Percentiles rank a stretch among this genome's conserved stretches.
phyloP scores from a whole-genome alignment of 768 basidiomycete genomes.

The Obba rivulosa region DNA sequence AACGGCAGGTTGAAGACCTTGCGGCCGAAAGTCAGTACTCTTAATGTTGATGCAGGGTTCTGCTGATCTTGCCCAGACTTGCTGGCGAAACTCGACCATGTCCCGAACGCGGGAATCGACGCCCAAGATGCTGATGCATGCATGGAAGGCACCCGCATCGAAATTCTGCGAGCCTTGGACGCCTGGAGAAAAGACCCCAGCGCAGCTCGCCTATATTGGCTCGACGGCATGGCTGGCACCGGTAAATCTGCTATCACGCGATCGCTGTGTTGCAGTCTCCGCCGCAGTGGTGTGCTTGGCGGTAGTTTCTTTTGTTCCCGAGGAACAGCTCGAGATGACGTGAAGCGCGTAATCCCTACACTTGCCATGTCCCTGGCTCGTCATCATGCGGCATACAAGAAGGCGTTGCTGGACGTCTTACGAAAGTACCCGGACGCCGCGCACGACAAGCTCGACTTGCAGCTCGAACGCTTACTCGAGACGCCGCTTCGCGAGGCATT shows the following conservation, averaged over 20 bases:
- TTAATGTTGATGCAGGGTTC: too few relatives aligned
- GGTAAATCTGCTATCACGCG: conserved; percentile 35
- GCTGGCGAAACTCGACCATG: too few relatives aligned
- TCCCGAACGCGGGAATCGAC: too few relatives aligned
- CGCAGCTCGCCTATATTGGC: background rate
- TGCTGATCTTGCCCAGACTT: too few relatives aligned
- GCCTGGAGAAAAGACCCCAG: background rate
- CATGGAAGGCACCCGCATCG: background rate
- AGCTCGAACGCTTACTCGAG: background rate
- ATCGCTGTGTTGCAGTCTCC: conserved; percentile 23
- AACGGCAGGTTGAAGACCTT: too few relatives aligned
- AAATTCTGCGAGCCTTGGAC: background rate
- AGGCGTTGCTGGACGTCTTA: conserved; percentile 15
- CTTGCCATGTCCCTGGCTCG: conserved; percentile 13
- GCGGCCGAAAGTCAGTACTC: too few relatives aligned
- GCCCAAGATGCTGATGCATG: too few relatives aligned
- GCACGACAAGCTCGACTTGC: background rate
- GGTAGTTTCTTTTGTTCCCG: conserved; percentile 30
- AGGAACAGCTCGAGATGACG: conserved; percentile 2
- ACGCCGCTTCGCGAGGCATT: conserved; percentile 11
- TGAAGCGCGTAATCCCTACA: conserved; percentile 16
- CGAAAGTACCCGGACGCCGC: conserved; percentile 6
- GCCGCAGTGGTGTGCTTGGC: conserved; percentile 20
- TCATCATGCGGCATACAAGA: conserved; percentile 16
- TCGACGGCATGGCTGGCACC: conserved; percentile 27